phyloP scores from a whole-genome alignment of 768 basidiomycete species.

The Saitozyma podzolica region DNA sequence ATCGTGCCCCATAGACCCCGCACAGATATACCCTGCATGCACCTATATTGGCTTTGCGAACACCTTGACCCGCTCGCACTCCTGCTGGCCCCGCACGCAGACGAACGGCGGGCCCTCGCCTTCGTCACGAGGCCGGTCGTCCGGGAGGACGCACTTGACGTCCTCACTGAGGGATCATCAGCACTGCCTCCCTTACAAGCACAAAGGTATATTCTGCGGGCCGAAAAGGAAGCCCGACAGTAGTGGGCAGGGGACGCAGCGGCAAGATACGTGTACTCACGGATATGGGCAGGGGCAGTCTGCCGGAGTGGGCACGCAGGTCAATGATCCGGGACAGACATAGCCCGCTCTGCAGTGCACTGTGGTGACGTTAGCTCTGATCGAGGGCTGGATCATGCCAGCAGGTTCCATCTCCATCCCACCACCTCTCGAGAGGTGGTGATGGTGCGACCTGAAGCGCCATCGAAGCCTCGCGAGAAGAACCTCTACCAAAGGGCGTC shows the following conservation, averaged over 20 bases:
- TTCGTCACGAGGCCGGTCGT: conserved; percentile 37
- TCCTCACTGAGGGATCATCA: conserved; percentile 30
- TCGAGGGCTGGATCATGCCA: neutral
- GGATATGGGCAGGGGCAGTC: conserved; percentile 49
- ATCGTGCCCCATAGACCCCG: neutral
- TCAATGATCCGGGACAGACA: conserved; percentile 41
- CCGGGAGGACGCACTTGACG: conserved; percentile 43
- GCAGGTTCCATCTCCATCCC: neutral
- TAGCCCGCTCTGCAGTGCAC: conserved; percentile 46
- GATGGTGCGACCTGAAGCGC: too few relatives aligned
- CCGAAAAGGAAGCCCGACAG: neutral
- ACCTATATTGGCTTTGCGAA: conserved; percentile 35
- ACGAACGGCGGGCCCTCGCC: conserved; percentile 46
- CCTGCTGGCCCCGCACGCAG: conserved; percentile 32
- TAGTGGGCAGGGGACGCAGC: neutral
- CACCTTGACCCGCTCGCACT: conserved; percentile 28
- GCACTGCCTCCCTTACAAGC: neutral
- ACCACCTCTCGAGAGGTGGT: too few relatives aligned
- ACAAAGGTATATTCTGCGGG: neutral
- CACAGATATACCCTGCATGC: neutral
- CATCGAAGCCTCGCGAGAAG: too few relatives aligned
- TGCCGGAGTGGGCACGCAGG: conserved; percentile 44
- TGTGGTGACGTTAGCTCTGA: conserved; percentile 1
- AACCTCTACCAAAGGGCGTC: too few relatives aligned
- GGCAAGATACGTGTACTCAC: conserved; percentile 20